Percentiles rank a stretch among this genome's conserved stretches.
phyloP scores from a whole-genome alignment of 164 flowering plant genomes.

The Chimonanthus praecox region DNA sequence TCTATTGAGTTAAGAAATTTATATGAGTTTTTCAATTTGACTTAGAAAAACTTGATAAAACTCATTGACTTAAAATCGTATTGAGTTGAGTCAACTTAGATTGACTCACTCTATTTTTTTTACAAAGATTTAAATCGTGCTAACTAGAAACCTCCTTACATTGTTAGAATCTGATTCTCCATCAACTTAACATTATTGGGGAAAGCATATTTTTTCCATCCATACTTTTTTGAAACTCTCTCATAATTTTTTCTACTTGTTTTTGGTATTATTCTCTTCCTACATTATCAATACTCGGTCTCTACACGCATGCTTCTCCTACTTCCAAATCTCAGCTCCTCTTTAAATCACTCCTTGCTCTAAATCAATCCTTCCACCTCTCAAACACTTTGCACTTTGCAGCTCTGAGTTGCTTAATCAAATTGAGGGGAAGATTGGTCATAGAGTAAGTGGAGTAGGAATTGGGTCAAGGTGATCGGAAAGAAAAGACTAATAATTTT shows the following conservation, averaged over 20 bases:
- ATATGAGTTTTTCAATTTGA: neutral
- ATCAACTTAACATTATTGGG: slow-evolving; percentile 44
- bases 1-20: neutral
- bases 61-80: too few species aligned
- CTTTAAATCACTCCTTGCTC: neutral
- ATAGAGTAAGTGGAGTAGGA: neutral
- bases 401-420: neutral
- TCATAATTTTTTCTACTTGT: slow-evolving; percentile 22
- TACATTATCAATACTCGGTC: slow-evolving; percentile 19
- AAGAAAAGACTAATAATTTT: neutral
- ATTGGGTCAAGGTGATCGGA: neutral
- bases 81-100: too few species aligned
- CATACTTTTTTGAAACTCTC: slow-evolving; percentile 9
- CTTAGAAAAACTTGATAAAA: too few species aligned
- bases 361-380: neutral
- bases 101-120: neutral
- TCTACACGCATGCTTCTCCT: slow-evolving; percentile 29
- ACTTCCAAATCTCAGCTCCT: slow-evolving; percentile 21
- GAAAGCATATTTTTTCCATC: slow-evolving; percentile 40
- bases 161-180: slow-evolving; percentile 52
- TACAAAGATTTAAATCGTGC: neutral
- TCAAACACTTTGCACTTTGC: neutral
- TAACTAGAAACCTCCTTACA: neutral
- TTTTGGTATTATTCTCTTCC: slow-evolving; percentile 25
- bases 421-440: neutral